A percentile compares a stretch with the other conserved stretches of the same genome.
Conservation (phyloP, 116 monocot species). For the Zostera marina region DNA sequence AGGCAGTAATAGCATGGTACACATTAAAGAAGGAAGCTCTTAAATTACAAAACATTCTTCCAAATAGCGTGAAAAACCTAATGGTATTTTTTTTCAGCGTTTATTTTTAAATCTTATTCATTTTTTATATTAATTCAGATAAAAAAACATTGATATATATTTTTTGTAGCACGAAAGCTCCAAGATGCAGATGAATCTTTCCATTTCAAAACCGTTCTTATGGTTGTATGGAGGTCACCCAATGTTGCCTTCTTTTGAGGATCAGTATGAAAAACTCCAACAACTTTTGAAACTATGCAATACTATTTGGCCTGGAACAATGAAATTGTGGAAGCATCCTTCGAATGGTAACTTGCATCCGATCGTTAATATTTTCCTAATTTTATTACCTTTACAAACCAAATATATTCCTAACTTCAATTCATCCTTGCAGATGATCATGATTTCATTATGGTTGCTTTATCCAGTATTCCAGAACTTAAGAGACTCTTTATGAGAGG, state of each 20-base stretch:
- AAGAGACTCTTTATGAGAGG: constrained; percentile 5
- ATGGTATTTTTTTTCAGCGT: constrained; percentile 20
- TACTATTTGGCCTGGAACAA: constrained; percentile 32
- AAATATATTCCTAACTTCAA: background rate
- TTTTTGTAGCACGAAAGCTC: constrained; percentile 21
- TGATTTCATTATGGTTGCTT: background rate
- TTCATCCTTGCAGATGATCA: constrained; percentile 5
- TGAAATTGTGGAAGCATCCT: background rate
- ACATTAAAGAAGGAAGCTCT: constrained; percentile 48
- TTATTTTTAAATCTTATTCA: background rate
- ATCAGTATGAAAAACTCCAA: constrained; percentile 30
- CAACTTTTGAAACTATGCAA: constrained; percentile 34
- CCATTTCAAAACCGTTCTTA: constrained; percentile 27
- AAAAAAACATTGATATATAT: background rate
- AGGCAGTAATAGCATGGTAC: constrained; percentile 35
- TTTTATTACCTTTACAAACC: background rate
- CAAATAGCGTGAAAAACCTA: constrained; percentile 18
- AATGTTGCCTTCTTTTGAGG: constrained; percentile 36
- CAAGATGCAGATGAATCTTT: constrained; percentile 21
- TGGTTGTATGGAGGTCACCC: constrained; percentile 87
- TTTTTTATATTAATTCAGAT: too few species aligned
- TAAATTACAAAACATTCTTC: constrained; percentile 35
- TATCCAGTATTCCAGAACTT: constrained; percentile 3
- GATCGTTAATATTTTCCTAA: background rate
- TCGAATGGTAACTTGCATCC: constrained; percentile 3